These are phyloP conservation scores for Pythium sp. DNA, from an alignment of 352 stramenopile species.

Conservation along the genomic window DNA sequence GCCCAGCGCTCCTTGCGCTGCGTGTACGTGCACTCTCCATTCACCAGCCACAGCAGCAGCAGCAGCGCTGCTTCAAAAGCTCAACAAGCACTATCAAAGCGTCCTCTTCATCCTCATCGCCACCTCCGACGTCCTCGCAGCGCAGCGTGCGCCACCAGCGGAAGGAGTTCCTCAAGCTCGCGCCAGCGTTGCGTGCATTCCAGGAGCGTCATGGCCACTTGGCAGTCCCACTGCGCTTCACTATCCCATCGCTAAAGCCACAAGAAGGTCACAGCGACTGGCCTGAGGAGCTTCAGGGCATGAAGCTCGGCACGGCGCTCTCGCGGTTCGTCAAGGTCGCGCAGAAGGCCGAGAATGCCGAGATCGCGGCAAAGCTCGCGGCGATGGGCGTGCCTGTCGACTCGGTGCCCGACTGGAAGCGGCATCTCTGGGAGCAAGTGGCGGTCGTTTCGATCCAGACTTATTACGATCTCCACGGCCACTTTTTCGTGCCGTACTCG, in stretches of 20 bases:
- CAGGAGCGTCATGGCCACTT: conserved; percentile 28
- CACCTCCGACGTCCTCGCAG: neutral
- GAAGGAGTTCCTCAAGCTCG: conserved; percentile 26
- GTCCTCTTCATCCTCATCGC: neutral
- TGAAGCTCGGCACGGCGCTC: conserved; percentile 44
- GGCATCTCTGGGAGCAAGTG: conserved; percentile 33
- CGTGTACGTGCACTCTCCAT: neutral
- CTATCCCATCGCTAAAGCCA: conserved; percentile 10
- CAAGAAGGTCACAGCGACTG: conserved; percentile 6
- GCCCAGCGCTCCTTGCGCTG: neutral
- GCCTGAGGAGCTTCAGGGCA: conserved; percentile 27
- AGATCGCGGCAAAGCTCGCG: conserved; percentile 20
- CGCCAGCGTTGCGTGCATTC: conserved; percentile 34
- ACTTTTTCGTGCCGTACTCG: conserved; percentile 34
- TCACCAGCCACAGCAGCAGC: neutral
- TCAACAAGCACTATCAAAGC: neutral
- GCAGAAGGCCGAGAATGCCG: conserved; percentile 23
- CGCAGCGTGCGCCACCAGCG: conserved; percentile 21
- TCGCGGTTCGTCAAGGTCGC: conserved; percentile 36
- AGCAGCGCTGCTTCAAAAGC: conserved; percentile 1
- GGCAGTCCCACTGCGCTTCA: conserved; percentile 36
- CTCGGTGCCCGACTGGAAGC: conserved; percentile 24
- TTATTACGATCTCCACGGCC: conserved; percentile 22
- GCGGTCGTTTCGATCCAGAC: conserved; percentile 26
- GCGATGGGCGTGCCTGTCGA: conserved; percentile 23